Percentiles rank a stretch among this genome's conserved stretches.
Conservation (phyloP, 2,329 filamentous ascomycete species). For the Penicillium thymicola region DNA sequence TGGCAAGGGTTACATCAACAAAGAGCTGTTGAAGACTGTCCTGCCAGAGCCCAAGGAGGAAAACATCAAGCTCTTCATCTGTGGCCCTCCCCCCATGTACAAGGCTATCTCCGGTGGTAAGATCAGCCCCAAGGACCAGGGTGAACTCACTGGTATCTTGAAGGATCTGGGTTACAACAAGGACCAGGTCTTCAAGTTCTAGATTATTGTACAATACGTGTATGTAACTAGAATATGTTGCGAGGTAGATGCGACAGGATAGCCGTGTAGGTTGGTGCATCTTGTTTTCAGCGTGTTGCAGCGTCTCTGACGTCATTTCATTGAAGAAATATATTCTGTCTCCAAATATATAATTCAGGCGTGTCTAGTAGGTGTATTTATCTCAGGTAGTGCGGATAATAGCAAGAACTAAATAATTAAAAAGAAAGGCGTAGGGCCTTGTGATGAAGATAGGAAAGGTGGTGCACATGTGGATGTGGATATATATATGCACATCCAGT, state of each 20-base stretch:
- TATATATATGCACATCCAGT: background rate
- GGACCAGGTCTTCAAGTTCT: conserved; percentile 98
- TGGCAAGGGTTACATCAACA: conserved; percentile 75
- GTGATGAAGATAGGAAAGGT: background rate
- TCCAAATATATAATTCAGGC: background rate
- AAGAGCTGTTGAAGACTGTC: conserved; percentile 92
- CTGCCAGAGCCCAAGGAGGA: conserved; percentile 86
- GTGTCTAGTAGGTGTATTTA: background rate
- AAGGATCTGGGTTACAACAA: conserved; percentile 79
- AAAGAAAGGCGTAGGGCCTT: too few relatives aligned
- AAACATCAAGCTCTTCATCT: conserved; percentile 96
- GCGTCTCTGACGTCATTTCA: conserved; percentile 1
- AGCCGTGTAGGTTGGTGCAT: conserved; percentile 19
- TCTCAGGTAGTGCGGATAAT: background rate
- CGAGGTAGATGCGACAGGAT: background rate
- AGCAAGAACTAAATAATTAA: background rate
- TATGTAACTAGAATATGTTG: conserved; percentile 13
- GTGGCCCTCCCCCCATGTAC: conserved; percentile 88
- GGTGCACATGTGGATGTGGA: too few relatives aligned
- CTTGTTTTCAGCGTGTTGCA: conserved; percentile 13
- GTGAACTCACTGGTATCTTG: conserved; percentile 76
- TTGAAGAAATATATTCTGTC: background rate
- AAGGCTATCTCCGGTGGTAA: conserved; percentile 87
- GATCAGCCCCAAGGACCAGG: conserved; percentile 90
- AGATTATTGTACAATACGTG: conserved; percentile 29